Evolutionary conservation across 805 yeast species (phyloP).

Genomic region (Sungouiozyma intestinalis): DNA sequence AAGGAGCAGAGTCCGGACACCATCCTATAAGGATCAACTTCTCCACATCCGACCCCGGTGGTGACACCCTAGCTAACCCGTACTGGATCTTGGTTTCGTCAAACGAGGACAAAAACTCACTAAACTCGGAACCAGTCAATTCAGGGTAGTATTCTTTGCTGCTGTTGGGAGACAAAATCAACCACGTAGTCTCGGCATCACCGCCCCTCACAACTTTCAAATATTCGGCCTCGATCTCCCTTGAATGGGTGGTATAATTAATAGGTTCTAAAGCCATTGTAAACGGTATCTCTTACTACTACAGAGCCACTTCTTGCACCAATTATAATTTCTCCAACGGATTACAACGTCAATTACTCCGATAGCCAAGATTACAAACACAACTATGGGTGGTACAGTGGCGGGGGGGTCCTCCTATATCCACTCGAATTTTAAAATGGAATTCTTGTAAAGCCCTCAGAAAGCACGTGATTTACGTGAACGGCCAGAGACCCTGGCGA

Average conservation of each 20-base stretch:
- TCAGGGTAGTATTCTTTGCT: constrained; percentile 34
- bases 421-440: no score
- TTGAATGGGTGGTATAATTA: constrained; percentile 56
- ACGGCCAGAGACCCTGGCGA: no score
- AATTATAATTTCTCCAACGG: no score
- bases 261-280: constrained; percentile 36
- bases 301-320: neutral
- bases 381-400: no score
- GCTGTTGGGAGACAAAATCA: constrained; percentile 67
- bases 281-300: neutral
- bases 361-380: no score
- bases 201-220: constrained; percentile 64
- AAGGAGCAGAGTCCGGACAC: constrained; percentile 95
- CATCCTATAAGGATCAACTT: constrained; percentile 83
- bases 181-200: constrained; percentile 60
- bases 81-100: constrained; percentile 83
- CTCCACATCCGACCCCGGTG: constrained; percentile 83
- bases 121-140: constrained; percentile 50
- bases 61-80: constrained; percentile 79
- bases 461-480: no score
- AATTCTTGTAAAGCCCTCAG: no score
- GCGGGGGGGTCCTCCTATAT: no score
- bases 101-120: constrained; percentile 71
- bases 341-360: no score
- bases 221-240: constrained; percentile 64